Base-by-base conservation (phyloP, 192 early-diverging fungal genomes). In the Linnemannia elongata region DNA sequence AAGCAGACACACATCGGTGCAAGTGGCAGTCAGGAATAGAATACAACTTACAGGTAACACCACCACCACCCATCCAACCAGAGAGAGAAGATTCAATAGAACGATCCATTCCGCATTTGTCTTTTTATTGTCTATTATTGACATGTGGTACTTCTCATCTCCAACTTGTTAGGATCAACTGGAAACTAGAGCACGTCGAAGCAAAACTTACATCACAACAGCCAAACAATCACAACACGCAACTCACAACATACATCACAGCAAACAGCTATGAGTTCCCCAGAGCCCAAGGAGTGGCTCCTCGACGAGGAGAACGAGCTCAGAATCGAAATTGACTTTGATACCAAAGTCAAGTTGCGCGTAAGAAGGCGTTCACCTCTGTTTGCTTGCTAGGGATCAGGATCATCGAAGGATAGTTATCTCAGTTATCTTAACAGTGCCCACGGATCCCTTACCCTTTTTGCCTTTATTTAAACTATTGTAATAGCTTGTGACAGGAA, bases 261-360 rank as follows among this genome's bases (percentile, higher is more conserved):
- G n/a, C 30, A 24, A 41, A 36, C 63, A 38, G 33, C 15, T 18
- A 80, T 74, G 75, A 66, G 70, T 17, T 45, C 33, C 17, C 27
- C 63, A 27, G 80, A 82, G 71, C 63, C 88, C 38, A 92, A 93
- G 41, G 92, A 94, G 75, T 94, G 94, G 92, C 83, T 77, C 66
- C 90, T 99, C 49, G 91, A 92, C 2, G 85, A 96, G 1, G 96
- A 97, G 79, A 92, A 95, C 63, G 98, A 99, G 88, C 94, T 98
- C 76, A 94, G 98, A 41, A 95, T 99, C 86, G 98, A 99, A 85
- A 94, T 97, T 3, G 95, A 94, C 33, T 95, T 94, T 88, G 90
- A 91, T 15, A 55, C 74, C 18, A 92, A 90, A 74, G 90, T 97
- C 13, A 90, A 90, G 42, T 78, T 98, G 38, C 97, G 96, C 91